A percentile compares a stretch with the other conserved stretches of the same genome.
phyloP scores from a whole-genome alignment of 2,329 filamentous ascomycete genomes.

The Cytospora piceicola region DNA sequence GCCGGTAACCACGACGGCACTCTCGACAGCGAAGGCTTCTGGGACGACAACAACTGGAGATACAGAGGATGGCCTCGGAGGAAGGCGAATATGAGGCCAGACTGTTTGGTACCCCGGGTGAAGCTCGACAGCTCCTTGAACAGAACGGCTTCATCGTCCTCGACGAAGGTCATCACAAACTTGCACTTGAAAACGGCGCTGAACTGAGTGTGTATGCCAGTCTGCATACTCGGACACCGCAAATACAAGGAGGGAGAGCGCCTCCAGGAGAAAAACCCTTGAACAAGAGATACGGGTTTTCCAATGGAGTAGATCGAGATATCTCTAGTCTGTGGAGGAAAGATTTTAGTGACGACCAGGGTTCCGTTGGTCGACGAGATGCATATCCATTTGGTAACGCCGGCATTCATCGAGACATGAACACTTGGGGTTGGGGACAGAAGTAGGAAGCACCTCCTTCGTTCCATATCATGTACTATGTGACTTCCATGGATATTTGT shows the following conservation, averaged over 20 bases:
- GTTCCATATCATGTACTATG: no score
- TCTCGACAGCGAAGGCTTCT: constrained; percentile 36
- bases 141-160: constrained; percentile 42
- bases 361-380: background rate
- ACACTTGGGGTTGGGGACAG: background rate
- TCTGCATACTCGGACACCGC: constrained; percentile 24
- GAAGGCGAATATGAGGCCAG: background rate
- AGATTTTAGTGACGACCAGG: background rate
- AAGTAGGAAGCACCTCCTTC: background rate
- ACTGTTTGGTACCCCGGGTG: background rate
- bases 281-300: background rate
- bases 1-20: constrained; percentile 58
- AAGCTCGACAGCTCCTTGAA: constrained; percentile 9
- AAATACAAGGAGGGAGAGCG: background rate
- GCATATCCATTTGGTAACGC: background rate
- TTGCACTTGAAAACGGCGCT: constrained; percentile 47
- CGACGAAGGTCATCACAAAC: constrained; percentile 47
- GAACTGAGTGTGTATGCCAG: constrained; percentile 49
- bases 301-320: background rate
- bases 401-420: background rate
- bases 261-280: background rate
- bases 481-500: no score
- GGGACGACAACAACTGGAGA: constrained; percentile 23
- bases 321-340: background rate
- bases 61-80: background rate